A percentile compares a stretch with the other conserved stretches of the same genome.
Conservation (phyloP, 306 rosid species). For the Arachis hypogaea region DNA sequence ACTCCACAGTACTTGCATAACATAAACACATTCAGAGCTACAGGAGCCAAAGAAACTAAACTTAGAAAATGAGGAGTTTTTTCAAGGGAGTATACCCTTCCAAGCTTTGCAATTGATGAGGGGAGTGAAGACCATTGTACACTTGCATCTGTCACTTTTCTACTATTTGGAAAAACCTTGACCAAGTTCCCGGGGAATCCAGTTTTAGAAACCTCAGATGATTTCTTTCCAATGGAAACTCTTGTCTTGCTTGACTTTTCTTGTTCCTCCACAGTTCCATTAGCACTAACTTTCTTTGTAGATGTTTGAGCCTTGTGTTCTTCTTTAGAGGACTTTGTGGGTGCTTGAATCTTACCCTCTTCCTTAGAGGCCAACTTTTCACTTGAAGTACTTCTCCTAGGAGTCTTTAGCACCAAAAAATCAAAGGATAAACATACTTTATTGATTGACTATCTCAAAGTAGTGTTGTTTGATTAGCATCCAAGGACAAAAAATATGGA, state of each 20-base stretch:
- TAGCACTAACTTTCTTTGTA: conserved; percentile 56
- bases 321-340: conserved; percentile 61
- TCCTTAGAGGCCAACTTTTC: conserved; percentile 73
- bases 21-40: conserved; percentile 5
- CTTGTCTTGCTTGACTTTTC: conserved; percentile 61
- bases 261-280: conserved; percentile 63
- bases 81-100: conserved; percentile 62
- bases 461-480: too few species aligned
- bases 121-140: conserved; percentile 90
- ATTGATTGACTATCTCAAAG: too few species aligned
- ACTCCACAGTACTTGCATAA: neutral
- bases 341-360: conserved; percentile 58
- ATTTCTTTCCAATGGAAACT: conserved; percentile 65
- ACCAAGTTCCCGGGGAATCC: conserved; percentile 78
- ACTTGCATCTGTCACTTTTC: conserved; percentile 72
- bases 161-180: conserved; percentile 66
- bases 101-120: conserved; percentile 88
- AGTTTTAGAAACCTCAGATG: conserved; percentile 53
- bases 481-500: too few species aligned
- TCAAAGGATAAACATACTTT: conserved; percentile 18
- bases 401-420: conserved; percentile 59
- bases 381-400: conserved; percentile 76
- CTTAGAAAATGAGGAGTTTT: conserved; percentile 16
- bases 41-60: conserved; percentile 19
- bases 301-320: conserved; percentile 61